A percentile compares a stretch with the other conserved stretches of the same genome.
These are phyloP conservation scores for Asterella californica DNA, from an alignment of 225 moss, liverwort and hornwort genomes.

Conservation along the genomic window DNA sequence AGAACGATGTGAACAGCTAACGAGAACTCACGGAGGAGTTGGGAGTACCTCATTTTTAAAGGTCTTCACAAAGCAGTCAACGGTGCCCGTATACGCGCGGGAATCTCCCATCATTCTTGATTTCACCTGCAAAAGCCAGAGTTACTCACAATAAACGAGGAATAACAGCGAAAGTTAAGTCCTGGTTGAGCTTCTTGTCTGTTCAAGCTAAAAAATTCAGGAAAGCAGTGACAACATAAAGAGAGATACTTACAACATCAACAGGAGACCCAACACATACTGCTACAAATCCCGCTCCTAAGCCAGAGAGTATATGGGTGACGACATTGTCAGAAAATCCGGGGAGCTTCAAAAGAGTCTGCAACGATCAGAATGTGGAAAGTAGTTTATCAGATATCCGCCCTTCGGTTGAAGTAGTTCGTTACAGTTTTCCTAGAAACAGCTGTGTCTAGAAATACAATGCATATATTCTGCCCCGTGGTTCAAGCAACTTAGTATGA, in stretches of 20 bases:
- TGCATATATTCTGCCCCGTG: too few relatives aligned
- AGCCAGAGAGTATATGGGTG: slow-evolving; percentile 83
- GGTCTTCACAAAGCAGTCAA: slow-evolving; percentile 93
- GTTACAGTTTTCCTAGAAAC: too few relatives aligned
- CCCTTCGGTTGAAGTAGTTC: too few relatives aligned
- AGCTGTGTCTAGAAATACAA: too few relatives aligned
- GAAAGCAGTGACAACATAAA: neutral
- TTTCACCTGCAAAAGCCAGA: slow-evolving; percentile 71
- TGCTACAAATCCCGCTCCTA: slow-evolving; percentile 94
- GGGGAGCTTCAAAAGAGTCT: slow-evolving; percentile 90
- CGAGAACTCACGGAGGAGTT: neutral
- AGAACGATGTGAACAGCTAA: neutral
- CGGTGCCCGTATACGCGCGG: slow-evolving; percentile 72
- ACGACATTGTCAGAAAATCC: slow-evolving; percentile 89
- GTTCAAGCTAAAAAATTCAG: neutral
- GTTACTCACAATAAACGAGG: neutral
- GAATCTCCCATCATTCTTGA: slow-evolving; percentile 91
- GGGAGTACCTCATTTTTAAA: slow-evolving; percentile 79
- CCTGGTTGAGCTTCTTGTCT: neutral
- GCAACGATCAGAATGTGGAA: slow-evolving; percentile 21
- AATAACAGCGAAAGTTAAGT: neutral
- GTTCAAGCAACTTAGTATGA: too few relatives aligned
- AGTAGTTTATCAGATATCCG: neutral
- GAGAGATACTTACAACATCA: slow-evolving; percentile 68
- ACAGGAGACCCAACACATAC: slow-evolving; percentile 98